A percentile compares a stretch with the other conserved stretches of the same genome.
Conservation (phyloP, 73 alveolate species). For the Breviolum minutum region DNA sequence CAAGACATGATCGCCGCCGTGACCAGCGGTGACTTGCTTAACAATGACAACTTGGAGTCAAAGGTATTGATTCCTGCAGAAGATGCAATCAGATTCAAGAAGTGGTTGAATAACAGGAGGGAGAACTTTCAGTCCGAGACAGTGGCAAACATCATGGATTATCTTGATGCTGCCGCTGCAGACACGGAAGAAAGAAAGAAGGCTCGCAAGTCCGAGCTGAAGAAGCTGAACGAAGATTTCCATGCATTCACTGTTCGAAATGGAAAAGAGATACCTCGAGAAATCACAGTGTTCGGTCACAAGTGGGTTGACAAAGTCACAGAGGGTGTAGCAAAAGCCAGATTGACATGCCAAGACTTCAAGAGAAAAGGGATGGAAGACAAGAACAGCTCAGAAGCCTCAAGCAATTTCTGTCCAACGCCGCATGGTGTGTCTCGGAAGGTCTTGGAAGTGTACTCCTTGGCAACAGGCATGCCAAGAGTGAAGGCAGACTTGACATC, state of each 20-base stretch:
- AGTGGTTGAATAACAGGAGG: neutral
- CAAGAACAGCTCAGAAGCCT: slow-evolving; percentile 1
- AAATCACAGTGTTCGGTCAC: slow-evolving; percentile 37
- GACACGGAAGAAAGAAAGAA: neutral
- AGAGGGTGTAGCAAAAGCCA: neutral
- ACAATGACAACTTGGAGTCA: neutral
- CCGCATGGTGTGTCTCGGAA: neutral
- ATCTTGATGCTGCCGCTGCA: neutral
- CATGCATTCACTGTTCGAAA: slow-evolving; percentile 24
- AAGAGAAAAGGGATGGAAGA: neutral
- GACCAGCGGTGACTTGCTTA: neutral
- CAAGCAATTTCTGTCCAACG: slow-evolving; percentile 34
- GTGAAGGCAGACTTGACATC: slow-evolving; percentile 41
- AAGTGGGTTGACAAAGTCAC: slow-evolving; percentile 41
- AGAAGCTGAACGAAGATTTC: neutral
- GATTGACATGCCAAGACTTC: slow-evolving; percentile 43
- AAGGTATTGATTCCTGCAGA: too few relatives aligned
- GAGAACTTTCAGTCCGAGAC: neutral
- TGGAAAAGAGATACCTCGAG: neutral
- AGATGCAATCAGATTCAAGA: neutral
- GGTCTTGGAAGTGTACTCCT: neutral
- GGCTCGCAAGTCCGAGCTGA: neutral
- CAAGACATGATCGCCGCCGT: neutral
- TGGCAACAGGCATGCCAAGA: neutral
- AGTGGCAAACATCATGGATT: slow-evolving; percentile 15